Conservation (phyloP, 108 stramenopile genomes). For the Stephanodiscus triporus region DNA sequence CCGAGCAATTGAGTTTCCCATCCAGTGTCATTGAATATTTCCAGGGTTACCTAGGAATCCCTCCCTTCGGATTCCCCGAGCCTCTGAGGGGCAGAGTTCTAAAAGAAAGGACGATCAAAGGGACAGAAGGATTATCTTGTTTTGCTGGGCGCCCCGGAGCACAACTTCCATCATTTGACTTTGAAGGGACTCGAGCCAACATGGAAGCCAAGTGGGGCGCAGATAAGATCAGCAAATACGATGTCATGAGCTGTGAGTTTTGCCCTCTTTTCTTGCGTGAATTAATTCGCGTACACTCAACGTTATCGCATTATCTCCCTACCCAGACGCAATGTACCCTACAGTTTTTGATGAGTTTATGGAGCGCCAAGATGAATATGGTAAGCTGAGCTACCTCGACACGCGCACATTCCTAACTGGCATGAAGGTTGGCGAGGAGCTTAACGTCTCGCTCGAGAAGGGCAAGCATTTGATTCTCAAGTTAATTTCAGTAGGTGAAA, state of each 20-base stretch:
- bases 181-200: conserved; percentile 60
- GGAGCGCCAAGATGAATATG: conserved; percentile 69
- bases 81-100: conserved; percentile 85
- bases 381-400: conserved; percentile 79
- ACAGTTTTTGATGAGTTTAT: conserved; percentile 89
- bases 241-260: conserved; percentile 74
- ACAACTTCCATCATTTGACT: conserved; percentile 84
- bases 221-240: conserved; percentile 70
- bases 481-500: conserved; percentile 49
- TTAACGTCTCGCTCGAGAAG: conserved; percentile 71
- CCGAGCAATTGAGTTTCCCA: conserved; percentile 91
- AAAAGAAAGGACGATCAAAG: conserved; percentile 82
- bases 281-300: background rate
- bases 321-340: conserved; percentile 87
- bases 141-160: conserved; percentile 96
- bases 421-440: conserved; percentile 92
- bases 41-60: conserved; percentile 88
- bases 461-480: conserved; percentile 89
- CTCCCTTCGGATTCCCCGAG: conserved; percentile 96
- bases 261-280: background rate
- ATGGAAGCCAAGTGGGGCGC: conserved; percentile 83
- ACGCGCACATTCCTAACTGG: conserved; percentile 93
- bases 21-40: conserved; percentile 94
- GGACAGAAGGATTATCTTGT: conserved; percentile 72
- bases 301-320: background rate